Evolutionary conservation across 2,329 filamentous ascomycete species (phyloP).

Genomic region (Beauveria pseudobassiana): DNA sequence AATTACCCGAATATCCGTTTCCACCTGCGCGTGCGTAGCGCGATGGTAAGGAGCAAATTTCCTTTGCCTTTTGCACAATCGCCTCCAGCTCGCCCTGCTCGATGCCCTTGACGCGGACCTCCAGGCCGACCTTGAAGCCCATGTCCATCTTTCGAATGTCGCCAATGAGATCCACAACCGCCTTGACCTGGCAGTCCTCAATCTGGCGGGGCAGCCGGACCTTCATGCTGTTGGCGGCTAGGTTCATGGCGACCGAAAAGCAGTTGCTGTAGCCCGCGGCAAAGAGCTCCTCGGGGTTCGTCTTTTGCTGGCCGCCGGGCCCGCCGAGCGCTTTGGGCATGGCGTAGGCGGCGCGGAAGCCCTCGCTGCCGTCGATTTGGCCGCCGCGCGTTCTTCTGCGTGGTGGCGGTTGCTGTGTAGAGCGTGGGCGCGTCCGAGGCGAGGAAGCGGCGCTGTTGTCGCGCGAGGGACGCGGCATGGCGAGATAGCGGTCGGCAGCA

Average conservation of each 20-base stretch:
- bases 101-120: constrained; percentile 5
- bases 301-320: not conserved
- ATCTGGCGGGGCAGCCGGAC: not conserved
- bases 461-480: not conserved
- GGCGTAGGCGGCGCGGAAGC: not conserved
- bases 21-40: not conserved
- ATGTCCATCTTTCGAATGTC: not conserved
- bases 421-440: constrained; percentile 2
- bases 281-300: constrained; percentile 1
- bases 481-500: not conserved
- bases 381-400: constrained; percentile 1
- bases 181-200: not conserved
- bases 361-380: not conserved
- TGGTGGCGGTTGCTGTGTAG: constrained; percentile 1
- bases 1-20: not conserved
- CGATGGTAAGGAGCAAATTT: constrained; percentile 2
- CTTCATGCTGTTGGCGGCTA: not conserved
- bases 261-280: constrained; percentile 7
- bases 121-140: not conserved
- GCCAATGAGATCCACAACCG: not conserved
- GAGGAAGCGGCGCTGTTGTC: not conserved
- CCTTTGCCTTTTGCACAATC: not conserved
- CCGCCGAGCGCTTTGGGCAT: constrained; percentile 1
- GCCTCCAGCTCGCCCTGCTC: not conserved
- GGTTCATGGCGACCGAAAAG: constrained; percentile 4